Evolutionary conservation across 208 protist species (phyloP), one percentile per base, ranked within the genome.

Genomic region (Trypanosoma mega): DNA sequence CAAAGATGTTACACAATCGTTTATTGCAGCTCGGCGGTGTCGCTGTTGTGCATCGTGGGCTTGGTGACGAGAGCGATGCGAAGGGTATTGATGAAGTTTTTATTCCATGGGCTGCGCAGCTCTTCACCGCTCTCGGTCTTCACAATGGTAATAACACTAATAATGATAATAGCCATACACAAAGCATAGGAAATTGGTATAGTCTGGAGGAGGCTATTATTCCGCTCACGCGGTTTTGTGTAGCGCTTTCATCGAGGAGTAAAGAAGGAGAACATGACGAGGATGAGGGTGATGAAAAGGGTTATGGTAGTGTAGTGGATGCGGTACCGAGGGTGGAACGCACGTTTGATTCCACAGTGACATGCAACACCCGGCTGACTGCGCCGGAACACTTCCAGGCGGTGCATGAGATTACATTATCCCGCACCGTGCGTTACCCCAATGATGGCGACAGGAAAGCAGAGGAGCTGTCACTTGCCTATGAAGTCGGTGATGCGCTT

Each of bases 1-100:
- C 80, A 0, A 97, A 97, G 69, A 93, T 96, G 85, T 62, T 96
- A 47, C 84, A 96, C 75, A 96, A 96, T 68, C 75, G 92, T 16
- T 62, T 98, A 31, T 51, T 47, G 48, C 85, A 95, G 74, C 72
- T 98, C 0, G 89, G 89, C 16, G 90, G 69, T 9, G 44, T 59
- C 14, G 78, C 90, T 20, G 54, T 97, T 29, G 29, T 94, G 52
- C 55, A 90, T 41, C 77, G 87, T 23, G 94, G 91, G 3, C 72
- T 96, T 21, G 92, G 88, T 16, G 94, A 97, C 52, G 92, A 98
- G 67, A 94, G 94, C 62, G 87, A 97, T 52, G 77, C 72, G 9
- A 87, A 82, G 39, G 90, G 90, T 4, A 8, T 87, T 26, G 78
- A 90, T 43, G 82, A 96, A 33, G 66, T 61, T 2, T 74, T 96